Evolutionary conservation across 108 stramenopile species (phyloP), one percentile per base, ranked within the genome.

Genomic region (Licmophora abbreviata): DNA sequence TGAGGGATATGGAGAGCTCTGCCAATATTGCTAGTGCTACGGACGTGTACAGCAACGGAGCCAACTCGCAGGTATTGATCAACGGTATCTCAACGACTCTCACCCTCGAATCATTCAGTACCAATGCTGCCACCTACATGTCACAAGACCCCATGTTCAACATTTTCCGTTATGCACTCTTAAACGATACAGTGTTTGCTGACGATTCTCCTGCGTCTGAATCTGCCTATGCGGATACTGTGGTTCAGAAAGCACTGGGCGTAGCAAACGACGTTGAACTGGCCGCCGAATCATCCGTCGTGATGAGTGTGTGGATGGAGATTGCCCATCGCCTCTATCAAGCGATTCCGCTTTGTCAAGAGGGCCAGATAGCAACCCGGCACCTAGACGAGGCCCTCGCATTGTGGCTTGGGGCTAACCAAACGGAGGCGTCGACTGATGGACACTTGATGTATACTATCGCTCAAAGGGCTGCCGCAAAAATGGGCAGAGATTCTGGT

Each of bases 301-400:
- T 77, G 24, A 44, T 74, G 25, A 79, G 72, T 45, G 55, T 77
- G 11, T 86, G 71, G 71, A 81, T 90, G 74, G 54, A 72, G 5
- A 71, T 90, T 44, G 52, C 53, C 7, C 67, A 76, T 20, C 56
- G 67, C 14, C 30, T 90, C 33, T 75, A 84, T 40, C 41, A 67
- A 41, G 67, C 82, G n/a, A 68, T 62, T 0, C 37, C 43, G n/a
- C 51, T 66, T 22, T 63, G 79, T 29, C 48, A 68, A 20, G 29
- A 40, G 18, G 31, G 15, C 1, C 25, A 61, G 0, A 21, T 47
- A 8, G 40, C 51, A 23, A 48, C 49, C 24, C 32, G 48, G 7
- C 42, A 43, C 40, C 48, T 90, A 35, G 88, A 90, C 51, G 59
- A 63, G 15, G 88, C 83, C 15, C 80, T 85, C 20, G 88, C 73